These are phyloP conservation scores for Cladosporium sp. DNA, from an alignment of 2,329 filamentous ascomycete species.

Conservation along the genomic window DNA sequence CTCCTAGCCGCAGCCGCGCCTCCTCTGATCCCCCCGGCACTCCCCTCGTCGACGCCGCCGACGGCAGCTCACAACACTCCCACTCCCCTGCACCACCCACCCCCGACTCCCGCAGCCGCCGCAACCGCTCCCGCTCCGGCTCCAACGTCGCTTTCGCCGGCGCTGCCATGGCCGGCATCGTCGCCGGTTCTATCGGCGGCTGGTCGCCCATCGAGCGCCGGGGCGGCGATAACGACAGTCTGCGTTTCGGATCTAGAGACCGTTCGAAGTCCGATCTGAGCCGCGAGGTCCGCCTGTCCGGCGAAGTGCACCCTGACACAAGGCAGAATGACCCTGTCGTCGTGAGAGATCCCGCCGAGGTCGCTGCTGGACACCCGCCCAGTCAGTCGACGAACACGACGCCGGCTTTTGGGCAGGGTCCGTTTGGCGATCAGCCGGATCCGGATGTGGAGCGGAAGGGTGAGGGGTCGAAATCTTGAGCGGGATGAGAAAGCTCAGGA, in stretches of 20 bases:
- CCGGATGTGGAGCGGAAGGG: conserved; percentile 15
- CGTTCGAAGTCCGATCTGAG: conserved; percentile 29
- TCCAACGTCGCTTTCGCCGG: conserved; percentile 71
- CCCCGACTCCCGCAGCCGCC: conserved; percentile 56
- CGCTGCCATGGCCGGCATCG: conserved; percentile 78
- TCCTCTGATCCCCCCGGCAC: conserved; percentile 63
- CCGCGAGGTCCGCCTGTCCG: conserved; percentile 34
- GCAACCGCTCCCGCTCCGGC: conserved; percentile 57
- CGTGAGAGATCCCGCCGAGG: conserved; percentile 38
- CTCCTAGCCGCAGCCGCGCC: conserved; percentile 57
- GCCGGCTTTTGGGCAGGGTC: conserved; percentile 39
- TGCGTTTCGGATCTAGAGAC: conserved; percentile 32
- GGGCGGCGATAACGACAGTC: conserved; percentile 36
- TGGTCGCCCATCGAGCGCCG: conserved; percentile 67
- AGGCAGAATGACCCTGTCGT: conserved; percentile 45
- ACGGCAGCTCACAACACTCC: conserved; percentile 18
- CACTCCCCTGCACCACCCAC: conserved; percentile 44
- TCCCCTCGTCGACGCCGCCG: conserved; percentile 52
- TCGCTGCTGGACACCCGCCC: conserved; percentile 34
- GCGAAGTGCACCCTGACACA: conserved; percentile 48
- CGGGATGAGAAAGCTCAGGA: too few species aligned
- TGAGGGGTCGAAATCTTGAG: conserved; percentile 33
- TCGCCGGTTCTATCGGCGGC: conserved; percentile 67
- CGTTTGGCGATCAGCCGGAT: conserved; percentile 38
- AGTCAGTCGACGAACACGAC: conserved; percentile 43